Evolutionary conservation across 208 protist species (phyloP).

Genomic region (Trypanosoma cruzi): DNA sequence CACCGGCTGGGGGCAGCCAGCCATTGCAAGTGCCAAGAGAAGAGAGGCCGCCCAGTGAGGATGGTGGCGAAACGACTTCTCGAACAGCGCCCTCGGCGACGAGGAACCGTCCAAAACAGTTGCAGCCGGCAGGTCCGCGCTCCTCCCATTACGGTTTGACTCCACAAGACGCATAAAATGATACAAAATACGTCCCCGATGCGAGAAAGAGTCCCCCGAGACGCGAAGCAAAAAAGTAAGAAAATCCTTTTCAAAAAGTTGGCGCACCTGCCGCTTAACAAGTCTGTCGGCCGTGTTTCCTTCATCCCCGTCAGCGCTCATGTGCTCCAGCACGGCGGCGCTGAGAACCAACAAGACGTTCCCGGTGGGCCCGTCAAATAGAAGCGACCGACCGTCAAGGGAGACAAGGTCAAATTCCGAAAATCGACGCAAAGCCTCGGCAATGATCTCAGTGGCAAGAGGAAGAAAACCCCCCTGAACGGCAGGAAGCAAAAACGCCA

Average conservation of each 20-base stretch:
- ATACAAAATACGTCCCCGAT: constrained; percentile 9
- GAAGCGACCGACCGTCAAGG: background rate
- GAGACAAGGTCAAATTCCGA: background rate
- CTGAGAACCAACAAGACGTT: constrained; percentile 15
- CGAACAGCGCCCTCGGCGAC: constrained; percentile 14
- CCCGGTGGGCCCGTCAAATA: background rate
- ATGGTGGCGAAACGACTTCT: constrained; percentile 16
- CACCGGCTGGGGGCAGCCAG: constrained; percentile 18
- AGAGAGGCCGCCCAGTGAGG: constrained; percentile 32
- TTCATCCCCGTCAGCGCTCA: background rate
- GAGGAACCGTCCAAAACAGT: constrained; percentile 9
- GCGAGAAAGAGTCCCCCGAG: background rate
- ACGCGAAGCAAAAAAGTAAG: constrained; percentile 19
- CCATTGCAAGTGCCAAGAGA: constrained; percentile 19
- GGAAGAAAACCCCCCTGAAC: constrained; percentile 6
- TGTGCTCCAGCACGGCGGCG: constrained; percentile 8
- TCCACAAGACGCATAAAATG: constrained; percentile 19
- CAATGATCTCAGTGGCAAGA: constrained; percentile 19
- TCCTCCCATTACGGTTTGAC: constrained; percentile 6
- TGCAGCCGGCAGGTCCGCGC: background rate
- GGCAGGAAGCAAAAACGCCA: constrained; percentile 26
- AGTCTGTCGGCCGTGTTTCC: background rate
- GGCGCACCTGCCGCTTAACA: constrained; percentile 7
- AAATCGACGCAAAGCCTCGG: constrained; percentile 22
- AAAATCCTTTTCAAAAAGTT: constrained; percentile 23